phyloP scores from a whole-genome alignment of 495 filamentous ascomycete species.

The Penicillium goetzii region DNA sequence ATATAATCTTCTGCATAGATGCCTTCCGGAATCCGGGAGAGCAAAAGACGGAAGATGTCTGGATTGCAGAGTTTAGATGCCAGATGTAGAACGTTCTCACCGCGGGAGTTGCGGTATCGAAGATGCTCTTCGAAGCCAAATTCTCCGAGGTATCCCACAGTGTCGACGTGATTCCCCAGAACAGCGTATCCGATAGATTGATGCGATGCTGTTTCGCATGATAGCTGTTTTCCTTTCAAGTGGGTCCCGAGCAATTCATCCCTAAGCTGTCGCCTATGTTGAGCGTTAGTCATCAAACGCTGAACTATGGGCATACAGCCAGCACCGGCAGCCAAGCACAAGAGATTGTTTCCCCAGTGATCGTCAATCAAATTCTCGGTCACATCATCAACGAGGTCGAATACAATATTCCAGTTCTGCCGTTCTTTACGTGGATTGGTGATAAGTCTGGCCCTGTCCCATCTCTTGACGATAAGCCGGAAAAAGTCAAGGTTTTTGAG shows the following conservation, averaged over 20 bases:
- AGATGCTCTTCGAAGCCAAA: slow-evolving; percentile 24
- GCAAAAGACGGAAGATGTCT: slow-evolving; percentile 25
- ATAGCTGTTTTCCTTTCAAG: neutral
- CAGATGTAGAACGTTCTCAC: slow-evolving; percentile 33
- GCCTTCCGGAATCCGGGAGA: neutral
- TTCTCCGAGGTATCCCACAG: slow-evolving; percentile 19
- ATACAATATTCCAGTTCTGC: slow-evolving; percentile 9
- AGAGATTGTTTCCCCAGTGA: slow-evolving; percentile 9
- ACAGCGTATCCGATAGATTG: neutral
- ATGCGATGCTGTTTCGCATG: neutral
- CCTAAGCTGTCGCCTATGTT: neutral
- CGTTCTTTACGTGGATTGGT: too few relatives aligned
- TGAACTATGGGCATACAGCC: neutral
- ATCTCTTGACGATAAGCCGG: slow-evolving; percentile 6
- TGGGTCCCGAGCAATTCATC: neutral
- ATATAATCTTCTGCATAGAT: neutral
- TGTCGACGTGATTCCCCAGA: slow-evolving; percentile 2
- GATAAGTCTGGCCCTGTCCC: too few relatives aligned
- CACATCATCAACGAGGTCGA: neutral
- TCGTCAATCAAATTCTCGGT: neutral
- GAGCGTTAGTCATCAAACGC: neutral
- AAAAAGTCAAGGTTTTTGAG: slow-evolving; percentile 8
- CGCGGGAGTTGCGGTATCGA: slow-evolving; percentile 27
- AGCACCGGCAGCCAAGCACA: neutral
- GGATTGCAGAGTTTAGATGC: slow-evolving; percentile 33